Percentiles rank a stretch among this genome's conserved stretches.
Conservation (phyloP, 495 filamentous ascomycete species). For the Penicillium maclennaniae region DNA sequence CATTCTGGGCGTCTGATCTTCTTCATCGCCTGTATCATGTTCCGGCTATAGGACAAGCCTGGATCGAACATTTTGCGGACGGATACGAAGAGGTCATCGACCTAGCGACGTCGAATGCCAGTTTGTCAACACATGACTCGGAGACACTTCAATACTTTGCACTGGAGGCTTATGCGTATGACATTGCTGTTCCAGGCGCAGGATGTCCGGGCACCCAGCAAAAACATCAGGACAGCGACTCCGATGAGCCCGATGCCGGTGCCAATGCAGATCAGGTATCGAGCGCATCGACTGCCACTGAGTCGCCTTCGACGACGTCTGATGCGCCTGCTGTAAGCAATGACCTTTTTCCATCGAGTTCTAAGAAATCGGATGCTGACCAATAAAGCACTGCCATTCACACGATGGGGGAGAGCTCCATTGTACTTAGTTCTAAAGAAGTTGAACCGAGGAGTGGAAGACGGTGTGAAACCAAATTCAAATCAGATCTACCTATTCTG, state of each 20-base stretch:
- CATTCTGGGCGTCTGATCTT: slow-evolving; percentile 55
- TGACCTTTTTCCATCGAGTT: background rate
- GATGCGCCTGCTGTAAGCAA: slow-evolving; percentile 25
- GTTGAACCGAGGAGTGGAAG: no score
- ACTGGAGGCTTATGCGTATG: slow-evolving; percentile 52
- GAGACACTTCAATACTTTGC: slow-evolving; percentile 57
- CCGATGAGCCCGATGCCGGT: background rate
- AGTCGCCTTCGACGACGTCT: slow-evolving; percentile 6
- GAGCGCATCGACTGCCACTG: slow-evolving; percentile 1
- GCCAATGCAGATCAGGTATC: background rate
- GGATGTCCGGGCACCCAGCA: slow-evolving; percentile 44
- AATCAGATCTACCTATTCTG: no score
- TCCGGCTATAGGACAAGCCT: slow-evolving; percentile 46
- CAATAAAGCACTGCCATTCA: slow-evolving; percentile 28
- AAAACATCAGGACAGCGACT: slow-evolving; percentile 11
- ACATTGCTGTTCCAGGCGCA: slow-evolving; percentile 49
- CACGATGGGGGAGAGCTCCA: slow-evolving; percentile 33
- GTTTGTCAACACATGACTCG: slow-evolving; percentile 44
- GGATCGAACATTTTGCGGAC: slow-evolving; percentile 55
- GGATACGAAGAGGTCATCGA: slow-evolving; percentile 46
- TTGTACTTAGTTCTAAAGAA: slow-evolving; percentile 15
- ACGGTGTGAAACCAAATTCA: no score
- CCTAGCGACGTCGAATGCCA: slow-evolving; percentile 36
- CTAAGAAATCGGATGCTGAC: slow-evolving; percentile 1
- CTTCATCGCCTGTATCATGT: slow-evolving; percentile 56